These are phyloP conservation scores for Pelargonium fulgidum DNA, from an alignment of 441 rosid species.

Conservation along the genomic window DNA sequence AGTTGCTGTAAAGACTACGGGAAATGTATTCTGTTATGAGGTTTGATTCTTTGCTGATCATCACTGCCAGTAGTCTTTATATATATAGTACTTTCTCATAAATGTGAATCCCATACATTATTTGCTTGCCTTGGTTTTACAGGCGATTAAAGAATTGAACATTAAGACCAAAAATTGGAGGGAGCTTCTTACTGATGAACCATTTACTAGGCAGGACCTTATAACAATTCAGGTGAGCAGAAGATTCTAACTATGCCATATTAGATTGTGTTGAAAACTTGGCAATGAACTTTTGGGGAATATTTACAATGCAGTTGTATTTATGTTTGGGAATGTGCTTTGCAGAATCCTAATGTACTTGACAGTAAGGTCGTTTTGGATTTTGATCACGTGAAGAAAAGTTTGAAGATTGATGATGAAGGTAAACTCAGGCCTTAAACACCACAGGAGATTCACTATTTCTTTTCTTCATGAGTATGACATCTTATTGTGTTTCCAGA, in stretches of 20 bases:
- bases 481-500: constrained; percentile 34
- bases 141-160: constrained; percentile 87
- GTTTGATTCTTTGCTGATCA: constrained; percentile 28
- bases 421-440: constrained; percentile 33
- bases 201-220: constrained; percentile 68
- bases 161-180: constrained; percentile 90
- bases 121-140: constrained; percentile 17
- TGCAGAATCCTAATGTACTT: constrained; percentile 75
- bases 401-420: constrained; percentile 75
- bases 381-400: constrained; percentile 82
- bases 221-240: constrained; percentile 67
- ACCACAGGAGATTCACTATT: constrained; percentile 11
- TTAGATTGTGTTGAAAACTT: constrained; percentile 18
- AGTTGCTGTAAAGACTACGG: constrained; percentile 82
- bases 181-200: constrained; percentile 82
- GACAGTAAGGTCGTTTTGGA: constrained; percentile 60
- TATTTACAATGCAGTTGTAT: not conserved
- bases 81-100: constrained; percentile 13
- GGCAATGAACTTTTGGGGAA: constrained; percentile 16
- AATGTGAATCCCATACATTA: constrained; percentile 15
- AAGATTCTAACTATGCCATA: constrained; percentile 1
- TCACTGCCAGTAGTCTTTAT: constrained; percentile 13
- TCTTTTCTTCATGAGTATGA: constrained; percentile 14
- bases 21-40: constrained; percentile 88
- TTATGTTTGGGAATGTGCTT: constrained; percentile 16